These are phyloP conservation scores for Kuraishia ogatae DNA, from an alignment of 805 yeast species.

Conservation along the genomic window DNA sequence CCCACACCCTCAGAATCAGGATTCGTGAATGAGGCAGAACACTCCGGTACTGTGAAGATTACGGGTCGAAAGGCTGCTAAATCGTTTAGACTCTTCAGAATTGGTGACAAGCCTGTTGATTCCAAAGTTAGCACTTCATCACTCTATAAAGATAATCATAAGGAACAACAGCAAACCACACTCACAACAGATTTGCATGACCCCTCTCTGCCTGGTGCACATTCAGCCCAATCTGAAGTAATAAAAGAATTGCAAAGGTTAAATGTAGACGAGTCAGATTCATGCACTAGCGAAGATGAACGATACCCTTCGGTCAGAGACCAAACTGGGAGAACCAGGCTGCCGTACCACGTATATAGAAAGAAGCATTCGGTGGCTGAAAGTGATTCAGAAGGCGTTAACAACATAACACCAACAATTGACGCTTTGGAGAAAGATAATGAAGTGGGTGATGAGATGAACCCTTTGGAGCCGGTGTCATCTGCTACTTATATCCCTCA, in stretches of 20 bases:
- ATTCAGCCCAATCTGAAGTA: not conserved
- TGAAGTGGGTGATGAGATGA: not conserved
- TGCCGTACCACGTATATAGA: not conserved
- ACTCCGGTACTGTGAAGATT: conserved; percentile 11
- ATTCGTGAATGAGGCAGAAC: not conserved
- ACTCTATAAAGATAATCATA: conserved; percentile 1
- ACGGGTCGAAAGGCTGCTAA: conserved; percentile 53
- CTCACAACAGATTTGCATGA: not conserved
- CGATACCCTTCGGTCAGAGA: not conserved
- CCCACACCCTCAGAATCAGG: not conserved
- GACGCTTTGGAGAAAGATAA: not conserved
- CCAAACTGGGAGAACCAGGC: not conserved
- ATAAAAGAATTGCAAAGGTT: too few relatives aligned
- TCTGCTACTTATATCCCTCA: conserved; percentile 70
- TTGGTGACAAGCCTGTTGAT: conserved; percentile 15
- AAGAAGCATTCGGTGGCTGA: conserved; percentile 2
- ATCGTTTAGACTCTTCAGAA: conserved; percentile 43
- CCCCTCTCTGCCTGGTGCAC: not conserved
- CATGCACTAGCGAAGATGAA: not conserved
- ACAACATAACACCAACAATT: too few relatives aligned
- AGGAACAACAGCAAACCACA: not conserved
- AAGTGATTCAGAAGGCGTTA: conserved; percentile 1
- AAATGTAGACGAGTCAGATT: not conserved
- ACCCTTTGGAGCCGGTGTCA: conserved; percentile 47
- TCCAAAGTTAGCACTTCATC: not conserved